phyloP scores from a whole-genome alignment of 129 eudicot genomes.

The Scalesia atractyloides region DNA sequence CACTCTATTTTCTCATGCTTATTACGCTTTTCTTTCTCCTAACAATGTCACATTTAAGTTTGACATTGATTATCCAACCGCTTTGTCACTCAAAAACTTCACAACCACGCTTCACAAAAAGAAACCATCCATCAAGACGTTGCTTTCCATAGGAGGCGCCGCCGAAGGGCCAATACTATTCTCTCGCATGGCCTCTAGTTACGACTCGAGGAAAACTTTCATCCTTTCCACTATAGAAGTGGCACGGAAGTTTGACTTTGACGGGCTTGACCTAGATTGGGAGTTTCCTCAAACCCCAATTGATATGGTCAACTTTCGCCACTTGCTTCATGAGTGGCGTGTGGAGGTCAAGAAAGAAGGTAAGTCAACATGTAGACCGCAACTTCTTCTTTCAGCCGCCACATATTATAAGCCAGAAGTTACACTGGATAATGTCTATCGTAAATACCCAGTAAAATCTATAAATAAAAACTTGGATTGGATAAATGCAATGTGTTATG shows the following conservation, averaged over 20 bases:
- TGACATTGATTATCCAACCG: slow-evolving; percentile 42
- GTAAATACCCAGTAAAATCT: slow-evolving; percentile 50
- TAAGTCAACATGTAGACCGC: slow-evolving; percentile 32
- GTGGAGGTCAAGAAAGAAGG: slow-evolving; percentile 56
- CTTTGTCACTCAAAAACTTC: slow-evolving; percentile 55
- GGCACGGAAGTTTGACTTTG: slow-evolving; percentile 69
- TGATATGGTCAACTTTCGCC: slow-evolving; percentile 58
- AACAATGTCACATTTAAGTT: slow-evolving; percentile 59
- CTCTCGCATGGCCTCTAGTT: slow-evolving; percentile 50
- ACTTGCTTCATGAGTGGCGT: slow-evolving; percentile 64
- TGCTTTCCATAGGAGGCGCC: slow-evolving; percentile 73
- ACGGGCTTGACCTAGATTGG: slow-evolving; percentile 84
- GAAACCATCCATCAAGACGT: slow-evolving; percentile 46
- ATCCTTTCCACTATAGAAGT: slow-evolving; percentile 64
- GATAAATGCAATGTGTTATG: slow-evolving; percentile 80
- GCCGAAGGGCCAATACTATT: slow-evolving; percentile 36
- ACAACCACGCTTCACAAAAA: slow-evolving; percentile 55
- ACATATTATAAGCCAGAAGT: slow-evolving; percentile 56
- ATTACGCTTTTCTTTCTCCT: slow-evolving; percentile 66
- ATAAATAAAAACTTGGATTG: slow-evolving; percentile 63
- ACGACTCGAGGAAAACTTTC: slow-evolving; percentile 41
- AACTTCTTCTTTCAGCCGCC: slow-evolving; percentile 70
- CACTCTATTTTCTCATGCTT: slow-evolving; percentile 58
- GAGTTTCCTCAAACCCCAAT: slow-evolving; percentile 56
- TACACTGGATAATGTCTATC: slow-evolving; percentile 22